Conservation (phyloP, 1,284 basidiomycete species). For the Malassezia restricta region DNA sequence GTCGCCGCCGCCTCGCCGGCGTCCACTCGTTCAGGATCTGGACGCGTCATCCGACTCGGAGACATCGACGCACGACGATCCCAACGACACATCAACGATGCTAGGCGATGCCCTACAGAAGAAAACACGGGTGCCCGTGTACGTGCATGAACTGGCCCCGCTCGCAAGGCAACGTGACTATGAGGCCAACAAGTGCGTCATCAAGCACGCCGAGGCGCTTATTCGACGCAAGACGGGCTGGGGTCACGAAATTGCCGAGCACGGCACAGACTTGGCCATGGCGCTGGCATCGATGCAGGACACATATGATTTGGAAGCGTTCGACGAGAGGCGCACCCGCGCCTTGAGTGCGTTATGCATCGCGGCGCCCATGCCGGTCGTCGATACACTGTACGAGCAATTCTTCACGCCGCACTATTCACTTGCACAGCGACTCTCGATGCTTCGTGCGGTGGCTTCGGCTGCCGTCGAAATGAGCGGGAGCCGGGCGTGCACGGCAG, state of each 20-base stretch:
- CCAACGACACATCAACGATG: constrained; percentile 15
- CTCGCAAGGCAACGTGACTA: constrained; percentile 33
- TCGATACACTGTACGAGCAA: constrained; percentile 63
- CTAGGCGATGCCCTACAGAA: constrained; percentile 22
- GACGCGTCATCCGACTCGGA: not conserved
- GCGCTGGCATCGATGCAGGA: constrained; percentile 65
- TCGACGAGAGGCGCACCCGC: constrained; percentile 64
- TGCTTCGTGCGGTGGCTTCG: constrained; percentile 71
- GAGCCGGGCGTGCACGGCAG: not conserved
- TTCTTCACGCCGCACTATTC: constrained; percentile 88
- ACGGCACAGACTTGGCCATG: constrained; percentile 67
- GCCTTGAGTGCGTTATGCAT: constrained; percentile 67
- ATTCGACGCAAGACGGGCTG: constrained; percentile 26
- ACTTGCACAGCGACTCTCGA: constrained; percentile 65
- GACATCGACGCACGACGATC: not conserved
- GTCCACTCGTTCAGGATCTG: not conserved
- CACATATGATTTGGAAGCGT: constrained; percentile 66
- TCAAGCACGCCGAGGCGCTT: constrained; percentile 23
- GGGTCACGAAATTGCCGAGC: constrained; percentile 53
- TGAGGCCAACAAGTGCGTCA: constrained; percentile 14
- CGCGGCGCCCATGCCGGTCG: constrained; percentile 62
- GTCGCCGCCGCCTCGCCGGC: not conserved
- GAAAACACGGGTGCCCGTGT: constrained; percentile 39
- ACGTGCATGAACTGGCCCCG: constrained; percentile 44
- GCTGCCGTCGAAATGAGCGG: constrained; percentile 69